phyloP scores from a whole-genome alignment of 306 rosid genomes.

The Notholithocarpus densiflorus region DNA sequence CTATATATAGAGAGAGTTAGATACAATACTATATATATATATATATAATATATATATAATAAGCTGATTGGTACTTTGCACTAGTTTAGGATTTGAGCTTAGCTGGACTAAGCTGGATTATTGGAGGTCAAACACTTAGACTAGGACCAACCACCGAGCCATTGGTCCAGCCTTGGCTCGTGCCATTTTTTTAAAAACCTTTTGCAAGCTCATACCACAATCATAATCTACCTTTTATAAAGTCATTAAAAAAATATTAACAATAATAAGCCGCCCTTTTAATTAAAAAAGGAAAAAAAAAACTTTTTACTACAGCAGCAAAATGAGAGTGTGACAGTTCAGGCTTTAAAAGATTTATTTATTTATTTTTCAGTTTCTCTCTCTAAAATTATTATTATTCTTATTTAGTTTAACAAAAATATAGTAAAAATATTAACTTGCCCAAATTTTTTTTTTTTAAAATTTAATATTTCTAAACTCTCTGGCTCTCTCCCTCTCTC shows the following conservation, averaged over 20 bases:
- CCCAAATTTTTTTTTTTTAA: neutral
- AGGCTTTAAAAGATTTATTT: too few species aligned
- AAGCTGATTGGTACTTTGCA: neutral
- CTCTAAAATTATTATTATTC: neutral
- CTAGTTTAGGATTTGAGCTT: conserved; percentile 12
- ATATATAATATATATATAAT: too few species aligned
- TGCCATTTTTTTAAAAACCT: neutral
- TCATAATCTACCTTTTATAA: conserved; percentile 1
- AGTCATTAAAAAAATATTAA: neutral
- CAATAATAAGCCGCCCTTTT: neutral
- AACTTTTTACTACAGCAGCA: neutral
- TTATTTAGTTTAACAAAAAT: neutral
- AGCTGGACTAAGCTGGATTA: conserved; percentile 49
- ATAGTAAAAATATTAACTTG: neutral
- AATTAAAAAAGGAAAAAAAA: neutral
- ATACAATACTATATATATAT: neutral
- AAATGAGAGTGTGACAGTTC: neutral
- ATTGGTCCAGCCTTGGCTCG: neutral
- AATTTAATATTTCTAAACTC: conserved; percentile 19
- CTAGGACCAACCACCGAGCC: neutral
- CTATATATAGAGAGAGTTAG: neutral
- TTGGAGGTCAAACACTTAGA: conserved; percentile 45
- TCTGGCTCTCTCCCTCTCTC: neutral
- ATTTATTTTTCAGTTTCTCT: neutral
- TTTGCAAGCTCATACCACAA: neutral